A percentile compares a stretch with the other conserved stretches of the same genome.
phyloP scores from a whole-genome alignment of 331 rosid species.

The Rhamnella rubrinervis region DNA sequence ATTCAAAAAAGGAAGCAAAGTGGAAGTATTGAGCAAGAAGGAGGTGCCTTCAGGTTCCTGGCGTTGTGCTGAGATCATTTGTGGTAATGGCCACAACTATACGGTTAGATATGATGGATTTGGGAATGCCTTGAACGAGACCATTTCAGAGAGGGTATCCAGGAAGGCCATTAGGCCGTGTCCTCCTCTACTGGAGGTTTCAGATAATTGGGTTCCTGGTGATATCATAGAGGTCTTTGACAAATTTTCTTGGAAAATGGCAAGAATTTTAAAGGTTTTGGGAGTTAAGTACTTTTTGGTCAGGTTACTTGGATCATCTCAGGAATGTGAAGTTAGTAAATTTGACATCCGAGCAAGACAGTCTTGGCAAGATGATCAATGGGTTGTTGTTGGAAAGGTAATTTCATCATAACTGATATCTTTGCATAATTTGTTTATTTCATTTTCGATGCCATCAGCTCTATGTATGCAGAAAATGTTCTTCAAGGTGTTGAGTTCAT shows the following conservation, averaged over 20 bases:
- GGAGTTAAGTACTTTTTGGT: constrained; percentile 51
- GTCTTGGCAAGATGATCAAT: constrained; percentile 75
- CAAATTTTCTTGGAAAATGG: constrained; percentile 82
- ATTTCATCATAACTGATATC: constrained; percentile 13
- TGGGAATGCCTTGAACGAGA: constrained; percentile 34
- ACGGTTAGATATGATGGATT: constrained; percentile 64
- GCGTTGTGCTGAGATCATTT: constrained; percentile 75
- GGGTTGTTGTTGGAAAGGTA: constrained; percentile 88
- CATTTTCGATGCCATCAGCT: constrained; percentile 12
- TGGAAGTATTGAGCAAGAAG: constrained; percentile 74
- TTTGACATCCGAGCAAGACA: constrained; percentile 70
- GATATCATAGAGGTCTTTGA: constrained; percentile 78
- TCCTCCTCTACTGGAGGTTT: constrained; percentile 56
- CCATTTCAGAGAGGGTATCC: constrained; percentile 55
- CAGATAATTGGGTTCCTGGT: constrained; percentile 62
- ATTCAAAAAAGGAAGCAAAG: constrained; percentile 77
- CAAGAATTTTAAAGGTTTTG: constrained; percentile 68
- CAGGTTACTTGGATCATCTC: constrained; percentile 79
- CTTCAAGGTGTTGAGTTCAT: constrained; percentile 1
- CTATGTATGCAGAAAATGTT: constrained; percentile 15
- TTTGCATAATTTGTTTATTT: constrained; percentile 21
- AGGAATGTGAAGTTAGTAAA: constrained; percentile 63
- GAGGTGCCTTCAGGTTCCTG: constrained; percentile 84
- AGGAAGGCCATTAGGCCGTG: constrained; percentile 74
- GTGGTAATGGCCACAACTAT: constrained; percentile 66